Base-by-base conservation (phyloP, 176 grass and related monocot species). In the Cymbopogon citratus region DNA sequence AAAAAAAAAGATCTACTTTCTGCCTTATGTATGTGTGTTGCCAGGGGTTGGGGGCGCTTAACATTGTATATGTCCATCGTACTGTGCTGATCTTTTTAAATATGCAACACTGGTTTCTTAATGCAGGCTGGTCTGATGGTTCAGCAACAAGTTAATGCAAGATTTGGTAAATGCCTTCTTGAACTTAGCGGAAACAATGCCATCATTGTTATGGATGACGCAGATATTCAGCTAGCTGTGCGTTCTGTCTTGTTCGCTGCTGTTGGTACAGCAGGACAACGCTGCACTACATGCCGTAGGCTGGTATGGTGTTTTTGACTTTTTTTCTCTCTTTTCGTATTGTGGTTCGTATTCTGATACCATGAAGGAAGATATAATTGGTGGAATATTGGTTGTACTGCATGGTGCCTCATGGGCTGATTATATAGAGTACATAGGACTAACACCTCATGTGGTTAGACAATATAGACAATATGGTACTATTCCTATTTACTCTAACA, bases 121-220 rank as follows among this genome's bases (percentile, higher is more conserved):
- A 91, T 86, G 79, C 90, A 99, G 92, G 96, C 92, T 75, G 96
- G 96, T 64, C 89, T 91, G 63, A 86, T 88, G 66, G 87, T 99
- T 87, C 91, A 99, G 68, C 90, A 93, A 57, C 90, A 89, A 63
- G 96, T 91, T 21, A 90, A 39, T 84, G 86, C 79, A 3, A 91
- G 96, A 87, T 99, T 91, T 83, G 96, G 90, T 49, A 99, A 95
- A 93, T 95, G 92, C 62, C 91, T 99, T 79, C 92, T 99, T 79
- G 96, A 99, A 87, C 92, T 99, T 85, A 99, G 96, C 16, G 96
- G 96, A 75, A 99, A 99, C 87, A 95, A 99, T 85, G 96, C 96
- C 69, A 95, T 99, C 78, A 95, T 99, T 84, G 89, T 95, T 66
- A 99, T 99, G 96, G 92, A 99, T 88, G 96, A 99, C 62, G 96